Evolutionary conservation across 1,139 yeast species (phyloP), one percentile per base, ranked within the genome.

Genomic region (Diutina siamensis): DNA sequence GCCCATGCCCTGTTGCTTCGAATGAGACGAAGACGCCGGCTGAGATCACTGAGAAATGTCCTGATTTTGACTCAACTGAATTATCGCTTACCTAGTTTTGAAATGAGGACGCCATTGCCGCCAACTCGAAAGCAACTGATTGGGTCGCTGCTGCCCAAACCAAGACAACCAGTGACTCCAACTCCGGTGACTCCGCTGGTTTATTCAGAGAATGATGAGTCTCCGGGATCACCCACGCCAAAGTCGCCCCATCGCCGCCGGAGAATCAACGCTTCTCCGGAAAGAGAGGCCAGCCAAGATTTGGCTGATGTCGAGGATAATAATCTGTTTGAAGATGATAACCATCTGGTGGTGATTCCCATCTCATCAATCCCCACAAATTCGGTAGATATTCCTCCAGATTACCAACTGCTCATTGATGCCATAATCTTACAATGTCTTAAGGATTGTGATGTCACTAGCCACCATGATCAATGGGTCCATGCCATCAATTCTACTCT

Each of bases 1-100:
- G 85, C 85, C 0, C 80, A 78, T 56, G 85, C 85, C 0, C 78
- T 84, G 0, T 60, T 81, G 38, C 72, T 77, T 49, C 66, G 88
- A 59, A 78, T 80, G 71, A 69, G 76, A 50, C 74, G 76, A 35
- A 64, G 84, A 49, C 62, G 85, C 48, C 72, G 72, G 55, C 76
- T 79, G 48, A 76, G 72, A 53, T 70, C 76, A 33, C 63, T 67
- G 13, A 45, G 59, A 33, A 63, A 62, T 46, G 56, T 61, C 3
- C 65, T 58, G 61, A 56, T 60, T 27, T 53, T 60, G 40, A 56
- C 64, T 2, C 62, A 60, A 33, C 57, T 51, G 40, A 57, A 55
- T 44, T 50, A 54, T 33, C 53, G 58, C 44, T 46, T 62, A 15
- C 63, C 65, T 1, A 57, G 59, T 47, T 46, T 55, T 38, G 66